Evolutionary conservation across 495 filamentous ascomycete genomes (phyloP).

Genomic region (Cryomyces antarcticus): DNA sequence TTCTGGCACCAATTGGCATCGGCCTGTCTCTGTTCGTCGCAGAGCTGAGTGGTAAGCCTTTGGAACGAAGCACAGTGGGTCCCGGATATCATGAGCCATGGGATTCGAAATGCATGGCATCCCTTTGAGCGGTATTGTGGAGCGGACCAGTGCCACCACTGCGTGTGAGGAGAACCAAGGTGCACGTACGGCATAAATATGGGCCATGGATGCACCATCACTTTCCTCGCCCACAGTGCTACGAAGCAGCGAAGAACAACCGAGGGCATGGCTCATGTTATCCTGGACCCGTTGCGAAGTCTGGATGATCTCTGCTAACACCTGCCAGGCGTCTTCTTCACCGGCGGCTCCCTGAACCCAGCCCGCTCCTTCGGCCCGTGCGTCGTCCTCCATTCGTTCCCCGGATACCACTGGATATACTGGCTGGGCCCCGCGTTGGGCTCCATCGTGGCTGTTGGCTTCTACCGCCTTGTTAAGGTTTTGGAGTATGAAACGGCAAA

Average conservation of each 20-base stretch:
- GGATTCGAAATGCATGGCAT: too few species aligned
- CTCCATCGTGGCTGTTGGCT: slow-evolving; percentile 16
- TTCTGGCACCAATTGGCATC: slow-evolving; percentile 33
- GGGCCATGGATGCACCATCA: background rate
- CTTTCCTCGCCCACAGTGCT: slow-evolving; percentile 1
- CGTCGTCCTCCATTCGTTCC: slow-evolving; percentile 9
- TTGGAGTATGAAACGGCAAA: slow-evolving; percentile 64
- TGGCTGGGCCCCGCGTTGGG: slow-evolving; percentile 18
- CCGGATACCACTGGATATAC: slow-evolving; percentile 15
- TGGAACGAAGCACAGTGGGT: background rate
- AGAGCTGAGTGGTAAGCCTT: slow-evolving; percentile 18
- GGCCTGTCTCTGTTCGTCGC: slow-evolving; percentile 31
- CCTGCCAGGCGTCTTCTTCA: slow-evolving; percentile 1
- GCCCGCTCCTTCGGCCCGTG: slow-evolving; percentile 14
- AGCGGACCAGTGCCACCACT: too few species aligned
- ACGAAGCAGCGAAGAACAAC: too few species aligned
- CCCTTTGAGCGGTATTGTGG: slow-evolving; percentile 5
- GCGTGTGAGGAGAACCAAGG: too few species aligned
- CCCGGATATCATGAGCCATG: too few species aligned
- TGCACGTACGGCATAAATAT: too few species aligned
- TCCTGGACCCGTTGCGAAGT: too few species aligned
- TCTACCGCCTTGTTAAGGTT: slow-evolving; percentile 25
- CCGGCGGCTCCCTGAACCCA: slow-evolving; percentile 12
- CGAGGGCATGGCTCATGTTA: too few species aligned
- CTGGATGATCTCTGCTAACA: background rate